Evolutionary conservation across 2,329 filamentous ascomycete species (phyloP).

Genomic region (Cryphonectria nitschkei): DNA sequence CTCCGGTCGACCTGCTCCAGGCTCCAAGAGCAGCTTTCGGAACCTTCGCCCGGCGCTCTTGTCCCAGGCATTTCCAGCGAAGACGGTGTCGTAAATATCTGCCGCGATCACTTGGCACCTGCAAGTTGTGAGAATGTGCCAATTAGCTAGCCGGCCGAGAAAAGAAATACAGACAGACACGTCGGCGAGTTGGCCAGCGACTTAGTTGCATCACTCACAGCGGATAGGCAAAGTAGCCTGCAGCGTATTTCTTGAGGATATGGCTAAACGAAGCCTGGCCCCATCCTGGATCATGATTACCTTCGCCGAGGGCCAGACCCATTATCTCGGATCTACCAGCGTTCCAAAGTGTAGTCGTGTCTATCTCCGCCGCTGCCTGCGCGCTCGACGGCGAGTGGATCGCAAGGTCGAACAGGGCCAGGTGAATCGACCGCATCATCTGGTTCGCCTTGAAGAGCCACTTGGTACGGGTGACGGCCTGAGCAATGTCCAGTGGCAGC

Average conservation of each 20-base stretch:
- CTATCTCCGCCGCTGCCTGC: not conserved
- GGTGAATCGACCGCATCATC: not conserved
- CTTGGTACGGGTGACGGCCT: not conserved
- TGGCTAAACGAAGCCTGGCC: constrained; percentile 6
- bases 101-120: not conserved
- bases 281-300: not conserved
- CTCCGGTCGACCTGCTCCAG: not conserved
- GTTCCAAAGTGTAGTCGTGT: constrained; percentile 7
- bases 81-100: constrained; percentile 7
- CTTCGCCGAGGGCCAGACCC: not conserved
- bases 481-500: not conserved
- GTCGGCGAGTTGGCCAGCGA: not conserved
- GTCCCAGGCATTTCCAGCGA: not conserved
- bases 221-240: constrained; percentile 9
- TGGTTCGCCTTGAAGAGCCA: not conserved
- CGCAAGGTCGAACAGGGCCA: not conserved
- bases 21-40: not conserved
- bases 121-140: not conserved
- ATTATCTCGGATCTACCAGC: not conserved
- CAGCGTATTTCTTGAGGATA: constrained; percentile 1
- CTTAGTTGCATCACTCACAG: not conserved
- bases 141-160: not conserved
- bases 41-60: not conserved
- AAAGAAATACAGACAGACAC: not conserved
- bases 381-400: not conserved